Base-by-base conservation (phyloP, 1,139 yeast species). In the Saccharomycopsis hybrid region DNA sequence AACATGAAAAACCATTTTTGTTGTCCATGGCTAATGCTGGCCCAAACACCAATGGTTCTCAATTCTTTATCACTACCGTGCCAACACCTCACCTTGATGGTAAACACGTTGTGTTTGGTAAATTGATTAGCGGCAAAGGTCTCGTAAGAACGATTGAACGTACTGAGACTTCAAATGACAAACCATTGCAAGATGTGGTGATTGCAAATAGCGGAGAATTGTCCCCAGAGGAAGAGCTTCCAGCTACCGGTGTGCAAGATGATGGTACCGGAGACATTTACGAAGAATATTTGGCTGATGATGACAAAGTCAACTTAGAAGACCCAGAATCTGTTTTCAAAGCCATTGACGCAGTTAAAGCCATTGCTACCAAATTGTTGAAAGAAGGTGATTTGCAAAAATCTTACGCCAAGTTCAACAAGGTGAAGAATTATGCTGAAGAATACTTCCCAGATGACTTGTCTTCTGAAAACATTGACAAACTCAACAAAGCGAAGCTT, bases 11-110 rank as follows among this genome's bases (percentile, higher is more conserved):
- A 61, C 97, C 97, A 50, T 90, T 85, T 65, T 72, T 90, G 59
- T 76, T 92, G 61, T 86, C 96, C 24, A 92, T 92, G 97, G 97
- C 97, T 55, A 90, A 89, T 65, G 87, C 96, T 4, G 97, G 97
- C 8, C 90, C 96, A 51, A 81, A 85, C 65, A 90, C 97, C 55
- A 92, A 92, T 64, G 97, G 97, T 1, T 88, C 96, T 0, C 97
- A 92, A 66, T 90, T 89, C 62, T 92, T 92, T 66, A 82, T 92
- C 60, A 86, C 95, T 40, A 83, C 92, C n/a, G 87, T 78, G 3
- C 78, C 85, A 46, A 82, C 92, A 25, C 87, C 92, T 5, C 92
- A 85, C 64, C 74, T 90, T 59, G 92, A 92, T 65, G 95, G 94
- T 44, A 90, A 92, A 68, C 98, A 94, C 66, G 97, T 90, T 51